A percentile compares a stretch with the other conserved stretches of the same genome.
These are phyloP conservation scores for Yamadazyma takamatsuzukensis DNA, from an alignment of 805 yeast species.

Conservation along the genomic window DNA sequence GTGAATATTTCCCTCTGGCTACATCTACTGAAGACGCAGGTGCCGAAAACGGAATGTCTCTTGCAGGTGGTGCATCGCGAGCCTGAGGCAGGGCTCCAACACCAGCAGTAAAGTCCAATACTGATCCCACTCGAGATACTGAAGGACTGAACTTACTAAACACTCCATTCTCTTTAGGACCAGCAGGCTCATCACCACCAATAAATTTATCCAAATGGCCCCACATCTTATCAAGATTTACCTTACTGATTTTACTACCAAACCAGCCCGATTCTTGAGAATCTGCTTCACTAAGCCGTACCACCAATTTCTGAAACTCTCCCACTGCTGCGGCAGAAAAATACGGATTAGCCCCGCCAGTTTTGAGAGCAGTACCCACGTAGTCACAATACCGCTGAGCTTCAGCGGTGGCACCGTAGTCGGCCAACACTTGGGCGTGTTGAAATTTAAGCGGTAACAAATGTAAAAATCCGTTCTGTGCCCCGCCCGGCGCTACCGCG, in stretches of 20 bases:
- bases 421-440: slow-evolving; percentile 70
- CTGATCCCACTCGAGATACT: slow-evolving; percentile 53
- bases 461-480: slow-evolving; percentile 46
- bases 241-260: slow-evolving; percentile 50
- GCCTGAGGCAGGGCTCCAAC: slow-evolving; percentile 7
- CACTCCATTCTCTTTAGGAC: slow-evolving; percentile 46
- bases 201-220: slow-evolving; percentile 86
- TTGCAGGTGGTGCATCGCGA: slow-evolving; percentile 3
- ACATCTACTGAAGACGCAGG: not conserved
- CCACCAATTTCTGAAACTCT: slow-evolving; percentile 37
- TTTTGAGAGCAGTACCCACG: slow-evolving; percentile 24
- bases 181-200: slow-evolving; percentile 65
- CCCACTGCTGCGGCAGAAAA: slow-evolving; percentile 18
- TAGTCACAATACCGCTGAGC: slow-evolving; percentile 64
- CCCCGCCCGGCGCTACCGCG: no score
- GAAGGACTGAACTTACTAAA: slow-evolving; percentile 71
- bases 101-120: slow-evolving; percentile 29
- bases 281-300: slow-evolving; percentile 44
- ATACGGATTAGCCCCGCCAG: slow-evolving; percentile 27
- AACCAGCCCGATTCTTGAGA: slow-evolving; percentile 66
- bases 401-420: slow-evolving; percentile 53
- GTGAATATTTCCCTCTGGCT: slow-evolving; percentile 6
- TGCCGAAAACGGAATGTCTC: not conserved
- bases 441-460: slow-evolving; percentile 56
- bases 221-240: slow-evolving; percentile 80